A percentile compares a stretch with the other conserved stretches of the same genome.
phyloP scores from a whole-genome alignment of 1,284 basidiomycete species.

The Somion occarium region DNA sequence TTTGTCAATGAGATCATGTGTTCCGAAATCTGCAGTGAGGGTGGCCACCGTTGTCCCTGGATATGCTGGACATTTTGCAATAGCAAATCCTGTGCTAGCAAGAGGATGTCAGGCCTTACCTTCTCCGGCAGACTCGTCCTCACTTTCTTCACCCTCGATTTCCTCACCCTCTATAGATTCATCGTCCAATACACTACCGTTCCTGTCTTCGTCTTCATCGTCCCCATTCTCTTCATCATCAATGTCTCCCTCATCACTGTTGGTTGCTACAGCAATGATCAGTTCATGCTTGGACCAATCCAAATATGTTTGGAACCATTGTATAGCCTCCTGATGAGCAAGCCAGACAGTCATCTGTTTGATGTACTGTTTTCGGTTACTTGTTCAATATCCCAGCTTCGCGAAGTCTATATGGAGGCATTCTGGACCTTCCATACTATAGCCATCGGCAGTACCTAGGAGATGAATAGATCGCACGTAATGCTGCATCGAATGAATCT shows the following conservation, averaged over 20 bases:
- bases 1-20: too few relatives aligned
- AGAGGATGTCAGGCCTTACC: too few relatives aligned
- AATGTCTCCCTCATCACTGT: too few relatives aligned
- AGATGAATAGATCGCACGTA: slow-evolving; percentile 17
- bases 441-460: slow-evolving; percentile 19
- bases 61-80: not conserved
- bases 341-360: slow-evolving; percentile 22
- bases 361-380: slow-evolving; percentile 18
- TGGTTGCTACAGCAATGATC: too few relatives aligned
- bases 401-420: slow-evolving; percentile 25
- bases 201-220: slow-evolving; percentile 1
- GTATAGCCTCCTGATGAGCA: slow-evolving; percentile 11
- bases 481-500: slow-evolving; percentile 24
- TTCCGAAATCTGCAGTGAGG: too few relatives aligned
- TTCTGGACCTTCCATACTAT: slow-evolving; percentile 22
- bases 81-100: not conserved
- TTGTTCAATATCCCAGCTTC: slow-evolving; percentile 18
- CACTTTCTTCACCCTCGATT: not conserved
- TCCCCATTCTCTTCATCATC: too few relatives aligned
- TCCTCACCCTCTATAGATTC: not conserved
- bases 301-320: slow-evolving; percentile 5
- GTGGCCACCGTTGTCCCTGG: too few relatives aligned
- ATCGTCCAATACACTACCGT: not conserved
- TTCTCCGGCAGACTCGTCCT: too few relatives aligned
- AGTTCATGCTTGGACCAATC: too few relatives aligned